phyloP scores from a whole-genome alignment of 306 rosid species.

The Hippophae rhamnoides region DNA sequence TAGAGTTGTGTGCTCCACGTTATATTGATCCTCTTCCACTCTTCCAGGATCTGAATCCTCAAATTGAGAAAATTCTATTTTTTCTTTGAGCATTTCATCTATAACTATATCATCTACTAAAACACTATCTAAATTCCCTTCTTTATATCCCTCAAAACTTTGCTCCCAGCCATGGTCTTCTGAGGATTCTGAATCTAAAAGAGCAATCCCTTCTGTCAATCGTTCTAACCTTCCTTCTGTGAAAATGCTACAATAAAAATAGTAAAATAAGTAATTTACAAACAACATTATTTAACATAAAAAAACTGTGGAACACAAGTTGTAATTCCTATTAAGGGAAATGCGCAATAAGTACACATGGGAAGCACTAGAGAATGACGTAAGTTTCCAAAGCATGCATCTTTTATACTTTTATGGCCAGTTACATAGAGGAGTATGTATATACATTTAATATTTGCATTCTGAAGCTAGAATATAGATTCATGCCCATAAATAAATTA shows the following conservation, averaged over 20 bases:
- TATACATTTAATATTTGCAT: no score
- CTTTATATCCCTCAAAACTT: conserved; percentile 35
- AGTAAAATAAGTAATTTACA: conserved; percentile 20
- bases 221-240: conserved; percentile 90
- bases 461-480: no score
- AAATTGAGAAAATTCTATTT: conserved; percentile 27
- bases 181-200: conserved; percentile 46
- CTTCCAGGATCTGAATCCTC: conserved; percentile 11
- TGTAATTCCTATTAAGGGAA: no score
- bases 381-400: no score
- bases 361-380: no score
- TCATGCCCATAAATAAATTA: no score
- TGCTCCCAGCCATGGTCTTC: conserved; percentile 31
- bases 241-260: conserved; percentile 69
- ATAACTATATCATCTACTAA: conserved; percentile 19
- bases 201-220: conserved; percentile 53
- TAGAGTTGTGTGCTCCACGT: no score
- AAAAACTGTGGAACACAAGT: background rate
- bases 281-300: background rate
- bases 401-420: no score
- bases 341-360: no score
- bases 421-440: no score
- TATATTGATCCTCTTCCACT: no score
- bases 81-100: conserved; percentile 34
- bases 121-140: conserved; percentile 27